Evolutionary conservation across 75 land plant species (phyloP), one percentile per base, ranked within the genome.

Genomic region (Chamaecyparis obtusa): DNA sequence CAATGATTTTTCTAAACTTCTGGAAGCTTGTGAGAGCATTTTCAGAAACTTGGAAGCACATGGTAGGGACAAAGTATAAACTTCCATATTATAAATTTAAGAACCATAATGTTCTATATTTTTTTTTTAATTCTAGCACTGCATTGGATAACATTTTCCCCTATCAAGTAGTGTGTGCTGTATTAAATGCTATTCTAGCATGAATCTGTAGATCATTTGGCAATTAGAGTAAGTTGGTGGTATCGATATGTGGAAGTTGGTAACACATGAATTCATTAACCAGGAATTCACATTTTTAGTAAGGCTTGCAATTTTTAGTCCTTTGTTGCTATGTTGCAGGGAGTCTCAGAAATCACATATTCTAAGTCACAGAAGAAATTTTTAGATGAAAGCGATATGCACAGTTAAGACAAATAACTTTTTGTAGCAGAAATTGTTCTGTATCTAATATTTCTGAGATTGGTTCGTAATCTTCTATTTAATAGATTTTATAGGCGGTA

Each of bases 11-110:
- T 81, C 33, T 7, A 44, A 81, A 81, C 39, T 81, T 81, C 49
- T 81, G 48, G 48, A 81, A 81, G 83, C 83, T 24, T 81, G 83
- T 13, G 13, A 43, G 49, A 39, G 49, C 46, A 81, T 81, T 81
- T 46, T 81, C 48, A 46, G 49, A 81, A 81, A 81, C 41, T 32
- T 81, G 83, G 49, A 44, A 81, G 32, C 51, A 9, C n/a, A 81
- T 46, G 83, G 83, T 81, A 81, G 30, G 83, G 19, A 27, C n/a
- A 46, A 81, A 81, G 41, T 39, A 27, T 46, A n/a, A n/a, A 17
- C 46, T 7, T 43, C 27, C 8, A 64, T 64, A 64, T 24, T 64
- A 21, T 60, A 24, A 64, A 6, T 64, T 64, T 64, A n/a, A 64
- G 1, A 64, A 21, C n/a, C 27, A 41, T 37, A 7, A 39, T 3